These are phyloP conservation scores for Lasiodiplodia sp. DNA, from an alignment of 2,329 filamentous ascomycete species.

Conservation along the genomic window DNA sequence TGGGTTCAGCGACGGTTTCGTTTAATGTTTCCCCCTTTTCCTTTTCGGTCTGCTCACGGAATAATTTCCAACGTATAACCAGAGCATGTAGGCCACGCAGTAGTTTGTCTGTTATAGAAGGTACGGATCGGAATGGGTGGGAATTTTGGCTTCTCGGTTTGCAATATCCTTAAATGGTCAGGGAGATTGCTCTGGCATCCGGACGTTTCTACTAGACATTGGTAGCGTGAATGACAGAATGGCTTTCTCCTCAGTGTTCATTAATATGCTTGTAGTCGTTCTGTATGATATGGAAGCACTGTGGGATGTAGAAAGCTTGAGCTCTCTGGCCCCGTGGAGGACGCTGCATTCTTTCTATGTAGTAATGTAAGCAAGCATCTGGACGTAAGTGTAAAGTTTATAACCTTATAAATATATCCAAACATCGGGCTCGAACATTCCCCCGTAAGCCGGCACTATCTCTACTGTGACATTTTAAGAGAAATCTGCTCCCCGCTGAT, in stretches of 20 bases:
- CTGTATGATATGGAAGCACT: no score
- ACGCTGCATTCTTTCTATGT: no score
- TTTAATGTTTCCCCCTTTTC: constrained; percentile 5
- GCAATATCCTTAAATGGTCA: not conserved
- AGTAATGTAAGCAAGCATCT: no score
- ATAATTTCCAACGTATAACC: not conserved
- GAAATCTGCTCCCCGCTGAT: no score
- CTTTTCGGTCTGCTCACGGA: constrained; percentile 2
- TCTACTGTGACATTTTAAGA: no score
- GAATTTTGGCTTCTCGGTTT: constrained; percentile 10
- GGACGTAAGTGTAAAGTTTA: no score
- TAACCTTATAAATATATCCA: no score
- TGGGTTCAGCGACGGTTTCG: constrained; percentile 11
- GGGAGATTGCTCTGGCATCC: not conserved
- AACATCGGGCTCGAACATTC: not conserved
- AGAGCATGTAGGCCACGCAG: not conserved
- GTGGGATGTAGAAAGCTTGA: no score
- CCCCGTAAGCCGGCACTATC: no score
- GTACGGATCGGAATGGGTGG: constrained; percentile 12
- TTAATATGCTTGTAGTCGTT: not conserved
- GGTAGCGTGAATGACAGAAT: constrained; percentile 18
- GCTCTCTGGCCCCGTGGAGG: no score
- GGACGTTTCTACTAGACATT: constrained; percentile 7
- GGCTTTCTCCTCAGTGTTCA: not conserved
- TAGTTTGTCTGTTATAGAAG: constrained; percentile 25